Base-by-base conservation (phyloP, 768 basidiomycete species). In the Boletellus sp. region DNA sequence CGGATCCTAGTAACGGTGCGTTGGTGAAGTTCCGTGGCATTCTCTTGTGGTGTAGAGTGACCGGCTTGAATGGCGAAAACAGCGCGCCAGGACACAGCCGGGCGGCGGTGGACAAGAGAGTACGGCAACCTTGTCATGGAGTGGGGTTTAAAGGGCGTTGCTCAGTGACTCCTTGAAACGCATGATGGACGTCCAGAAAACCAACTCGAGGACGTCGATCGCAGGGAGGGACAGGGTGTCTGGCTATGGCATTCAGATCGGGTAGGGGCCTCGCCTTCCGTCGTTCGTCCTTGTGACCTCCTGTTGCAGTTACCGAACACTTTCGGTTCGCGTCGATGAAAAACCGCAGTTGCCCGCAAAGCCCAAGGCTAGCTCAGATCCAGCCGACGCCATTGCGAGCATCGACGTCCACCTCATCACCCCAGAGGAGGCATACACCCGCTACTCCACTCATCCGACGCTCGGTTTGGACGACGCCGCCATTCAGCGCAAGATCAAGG, bases 391-490 rank as follows among this genome's bases (percentile, higher is more conserved):
- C 47, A 70, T 78, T 58, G 62, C 72, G 17, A 55, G 70, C 19
- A 74, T 82, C 49, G 78, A 82, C 45, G 76, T 74, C 47, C 80
- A 82, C 54, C 65, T 65, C 32, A 57, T 80, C 16, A 20, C 69
- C 0, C 42, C 65, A 1, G 71, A 78, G 15, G 71, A 78, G 0
- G 70, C 77, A 26, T 73, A 68, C 43, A 65, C 69, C 26, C 71
- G 77, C 23, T 72, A 78, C 42, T 75, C 72, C 3, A 73, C 68
- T 31, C 73, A 69, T 28, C 70, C 72, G 4, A 60, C 64, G 5
- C 58, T 70, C 28, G 80, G 80, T 13, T 73, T 81, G n/a, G 80
- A 81, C 51, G 22, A 54, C 0, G 68, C 65, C 17, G 74, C 77
- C 11, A 72, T 78, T 23, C 63, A 69, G 43, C 70, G 77, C 23